Conservation (phyloP, 2,329 filamentous ascomycete genomes). For the Ophiostoma sp. region DNA sequence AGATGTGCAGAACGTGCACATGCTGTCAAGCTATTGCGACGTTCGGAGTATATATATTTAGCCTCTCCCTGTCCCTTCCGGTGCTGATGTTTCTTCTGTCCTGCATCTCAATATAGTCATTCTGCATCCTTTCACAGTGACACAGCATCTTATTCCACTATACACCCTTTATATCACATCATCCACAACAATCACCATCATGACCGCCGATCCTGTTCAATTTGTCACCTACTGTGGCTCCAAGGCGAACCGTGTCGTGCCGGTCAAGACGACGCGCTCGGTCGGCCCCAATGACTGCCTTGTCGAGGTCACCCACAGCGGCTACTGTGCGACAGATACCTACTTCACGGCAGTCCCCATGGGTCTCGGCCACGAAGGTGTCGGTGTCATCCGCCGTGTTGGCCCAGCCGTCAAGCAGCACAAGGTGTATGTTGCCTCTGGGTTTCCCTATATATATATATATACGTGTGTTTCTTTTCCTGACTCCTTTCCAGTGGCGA, state of each 20-base stretch:
- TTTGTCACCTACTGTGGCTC: slow-evolving; percentile 21
- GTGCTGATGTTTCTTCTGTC: background rate
- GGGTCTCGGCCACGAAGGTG: slow-evolving; percentile 53
- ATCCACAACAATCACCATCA: background rate
- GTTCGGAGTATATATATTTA: slow-evolving; percentile 1
- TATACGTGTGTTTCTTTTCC: background rate
- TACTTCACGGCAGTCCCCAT: slow-evolving; percentile 40
- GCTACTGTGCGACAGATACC: slow-evolving; percentile 62
- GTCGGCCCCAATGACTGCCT: slow-evolving; percentile 54
- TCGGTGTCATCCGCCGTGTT: slow-evolving; percentile 46
- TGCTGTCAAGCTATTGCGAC: background rate
- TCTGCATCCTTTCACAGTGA: background rate
- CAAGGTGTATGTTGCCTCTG: slow-evolving; percentile 30
- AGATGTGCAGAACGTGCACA: background rate
- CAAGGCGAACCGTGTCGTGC: slow-evolving; percentile 18
- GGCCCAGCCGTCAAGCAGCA: slow-evolving; percentile 44
- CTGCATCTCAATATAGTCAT: background rate
- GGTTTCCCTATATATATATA: no score
- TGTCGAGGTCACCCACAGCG: slow-evolving; percentile 64
- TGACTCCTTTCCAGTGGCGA: slow-evolving; percentile 39
- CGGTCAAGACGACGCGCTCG: slow-evolving; percentile 4
- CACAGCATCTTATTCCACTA: background rate
- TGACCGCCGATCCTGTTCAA: slow-evolving; percentile 1
- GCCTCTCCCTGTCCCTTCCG: background rate
- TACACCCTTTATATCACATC: background rate